Base-by-base conservation (phyloP, 345 rosid genomes). In the Lumnitzera littorea region DNA sequence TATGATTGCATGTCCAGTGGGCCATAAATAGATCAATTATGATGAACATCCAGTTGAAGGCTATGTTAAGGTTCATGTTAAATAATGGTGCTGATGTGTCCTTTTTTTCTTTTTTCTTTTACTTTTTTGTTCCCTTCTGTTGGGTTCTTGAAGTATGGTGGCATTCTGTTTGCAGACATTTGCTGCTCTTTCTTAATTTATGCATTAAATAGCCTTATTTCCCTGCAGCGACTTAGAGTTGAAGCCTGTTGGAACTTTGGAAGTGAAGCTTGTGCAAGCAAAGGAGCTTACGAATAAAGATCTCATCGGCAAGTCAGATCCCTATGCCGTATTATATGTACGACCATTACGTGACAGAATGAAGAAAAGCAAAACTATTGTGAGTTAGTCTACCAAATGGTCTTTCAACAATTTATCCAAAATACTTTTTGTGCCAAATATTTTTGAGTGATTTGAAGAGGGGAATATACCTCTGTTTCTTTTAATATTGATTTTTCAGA, bases 211-310 rank as follows among this genome's bases (percentile, higher is more conserved):
- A 9, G 43, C 43, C 43, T 36, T 36, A 4, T 75, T 64, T 62
- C 57, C 64, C 70, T 74, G 63, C 80, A 95, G 99, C 62, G 89
- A 88, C 73, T 77, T 95, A 65, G 99, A 88, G 83, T 74, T 95
- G 24, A 95, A 95, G 74, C 94, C 99, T 10, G 92, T 77, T 62
- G 99, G 99, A 46, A 81, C 60, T 31, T 67, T 95, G 75, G 98
- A 91, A 77, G 99, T 88, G 80, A 95, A 95, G 82, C 99, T 95
- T 72, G 96, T 95, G 59, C 99, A 91, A 73, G 99, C 97, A 20
- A 89, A 81, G 77, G 80, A 78, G 64, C 77, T 95, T 75, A 91
- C 96, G 48, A 95, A 91, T 79, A 95, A 95, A 78, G 99, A 95
- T 68, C 29, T 95, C 12, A 78, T 95, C 55, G 99, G 99, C 61